phyloP scores from a whole-genome alignment of 106 monocot species.

The Chionographis japonica region DNA sequence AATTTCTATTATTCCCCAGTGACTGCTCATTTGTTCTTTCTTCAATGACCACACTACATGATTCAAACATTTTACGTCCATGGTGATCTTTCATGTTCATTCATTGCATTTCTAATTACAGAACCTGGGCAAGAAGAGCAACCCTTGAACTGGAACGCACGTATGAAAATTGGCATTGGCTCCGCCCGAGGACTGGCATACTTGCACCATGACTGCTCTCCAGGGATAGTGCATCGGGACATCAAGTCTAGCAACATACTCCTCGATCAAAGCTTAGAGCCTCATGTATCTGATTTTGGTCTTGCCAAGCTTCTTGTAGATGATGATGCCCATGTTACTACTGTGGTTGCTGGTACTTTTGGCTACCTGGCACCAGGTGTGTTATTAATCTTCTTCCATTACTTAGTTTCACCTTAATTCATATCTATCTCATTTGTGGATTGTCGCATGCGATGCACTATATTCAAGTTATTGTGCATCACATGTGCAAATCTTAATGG shows the following conservation, averaged over 20 bases:
- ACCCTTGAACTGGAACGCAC: slow-evolving; percentile 93
- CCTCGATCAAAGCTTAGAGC: slow-evolving; percentile 82
- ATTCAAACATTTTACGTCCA: too few relatives aligned
- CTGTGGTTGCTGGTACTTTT: slow-evolving; percentile 93
- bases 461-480: too few relatives aligned
- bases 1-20: background rate
- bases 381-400: background rate
- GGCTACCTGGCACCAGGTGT: slow-evolving; percentile 85
- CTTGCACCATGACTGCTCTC: slow-evolving; percentile 90
- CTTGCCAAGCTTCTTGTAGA: slow-evolving; percentile 85
- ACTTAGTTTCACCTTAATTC: background rate
- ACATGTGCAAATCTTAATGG: too few relatives aligned
- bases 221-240: slow-evolving; percentile 73
- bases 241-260: slow-evolving; percentile 94
- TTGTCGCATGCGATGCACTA: too few relatives aligned
- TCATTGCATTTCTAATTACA: slow-evolving; percentile 10
- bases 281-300: slow-evolving; percentile 91
- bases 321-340: slow-evolving; percentile 71
- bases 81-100: background rate
- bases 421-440: background rate
- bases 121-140: slow-evolving; percentile 70
- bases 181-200: slow-evolving; percentile 88
- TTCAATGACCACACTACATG: too few relatives aligned
- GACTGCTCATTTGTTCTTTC: too few relatives aligned
- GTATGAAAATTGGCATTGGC: slow-evolving; percentile 88